Conservation (phyloP, 371 early-diverging fungal genomes). For the Mucor saturninus region DNA sequence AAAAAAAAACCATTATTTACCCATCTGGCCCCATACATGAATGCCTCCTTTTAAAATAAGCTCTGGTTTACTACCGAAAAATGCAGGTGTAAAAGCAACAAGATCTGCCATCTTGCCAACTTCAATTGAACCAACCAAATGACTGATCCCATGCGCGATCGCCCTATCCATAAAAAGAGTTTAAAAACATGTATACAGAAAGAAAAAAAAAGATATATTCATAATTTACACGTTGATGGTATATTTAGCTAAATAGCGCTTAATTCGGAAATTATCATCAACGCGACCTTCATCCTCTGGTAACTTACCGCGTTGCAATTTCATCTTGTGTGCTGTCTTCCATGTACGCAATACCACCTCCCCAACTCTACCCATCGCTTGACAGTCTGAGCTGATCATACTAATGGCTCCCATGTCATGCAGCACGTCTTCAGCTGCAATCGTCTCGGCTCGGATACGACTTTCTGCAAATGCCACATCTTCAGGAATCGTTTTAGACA, state of each 20-base stretch:
- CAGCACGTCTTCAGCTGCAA: slow-evolving; percentile 92
- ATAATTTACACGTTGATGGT: slow-evolving; percentile 84
- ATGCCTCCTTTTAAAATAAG: slow-evolving; percentile 87
- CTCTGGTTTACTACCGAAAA: slow-evolving; percentile 89
- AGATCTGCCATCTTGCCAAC: slow-evolving; percentile 92
- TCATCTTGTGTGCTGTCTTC: slow-evolving; percentile 95
- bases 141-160: slow-evolving; percentile 85
- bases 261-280: slow-evolving; percentile 79
- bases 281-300: slow-evolving; percentile 48
- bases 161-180: slow-evolving; percentile 46
- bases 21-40: slow-evolving; percentile 83
- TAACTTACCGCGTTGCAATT: slow-evolving; percentile 76
- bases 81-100: slow-evolving; percentile 80
- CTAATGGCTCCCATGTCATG: slow-evolving; percentile 93
- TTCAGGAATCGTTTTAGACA: slow-evolving; percentile 89
- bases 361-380: slow-evolving; percentile 95
- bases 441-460: slow-evolving; percentile 94
- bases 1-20: slow-evolving; percentile 8
- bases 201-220: not conserved
- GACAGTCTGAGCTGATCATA: slow-evolving; percentile 89
- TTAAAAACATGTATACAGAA: not conserved
- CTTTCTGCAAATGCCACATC: slow-evolving; percentile 96
- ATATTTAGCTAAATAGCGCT: slow-evolving; percentile 92
- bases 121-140: slow-evolving; percentile 91
- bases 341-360: slow-evolving; percentile 91